Evolutionary conservation across 768 basidiomycete species (phyloP).

Genomic region (Myochromella boudieri): DNA sequence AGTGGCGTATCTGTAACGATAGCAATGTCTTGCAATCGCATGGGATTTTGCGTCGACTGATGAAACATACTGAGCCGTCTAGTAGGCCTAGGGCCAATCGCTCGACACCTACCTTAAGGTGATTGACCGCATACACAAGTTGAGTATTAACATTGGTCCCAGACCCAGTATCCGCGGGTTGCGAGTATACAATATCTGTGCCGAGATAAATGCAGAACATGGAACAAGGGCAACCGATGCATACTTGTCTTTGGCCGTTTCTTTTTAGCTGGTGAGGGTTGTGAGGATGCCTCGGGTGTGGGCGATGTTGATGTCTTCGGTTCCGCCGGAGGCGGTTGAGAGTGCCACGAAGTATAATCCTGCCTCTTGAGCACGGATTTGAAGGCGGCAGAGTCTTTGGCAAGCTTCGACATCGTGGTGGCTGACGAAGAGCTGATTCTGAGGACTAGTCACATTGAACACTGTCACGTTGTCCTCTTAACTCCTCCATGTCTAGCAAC

Average conservation of each 20-base stretch:
- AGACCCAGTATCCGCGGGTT: slow-evolving; percentile 83
- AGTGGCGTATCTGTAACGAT: slow-evolving; percentile 78
- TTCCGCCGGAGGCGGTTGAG: slow-evolving; percentile 46
- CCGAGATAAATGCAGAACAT: slow-evolving; percentile 15
- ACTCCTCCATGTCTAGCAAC: slow-evolving; percentile 10
- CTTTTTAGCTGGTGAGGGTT: slow-evolving; percentile 46
- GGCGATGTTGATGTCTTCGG: slow-evolving; percentile 23
- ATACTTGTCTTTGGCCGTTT: slow-evolving; percentile 69
- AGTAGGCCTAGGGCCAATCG: too few relatives aligned
- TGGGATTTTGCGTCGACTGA: slow-evolving; percentile 71
- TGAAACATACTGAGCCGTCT: slow-evolving; percentile 3
- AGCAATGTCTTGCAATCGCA: slow-evolving; percentile 86
- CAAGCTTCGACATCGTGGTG: slow-evolving; percentile 61
- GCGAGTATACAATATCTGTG: slow-evolving; percentile 77
- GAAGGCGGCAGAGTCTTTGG: slow-evolving; percentile 72
- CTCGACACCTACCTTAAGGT: slow-evolving; percentile 66
- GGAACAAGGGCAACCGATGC: slow-evolving; percentile 23
- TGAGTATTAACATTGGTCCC: slow-evolving; percentile 86
- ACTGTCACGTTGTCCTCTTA: too few relatives aligned
- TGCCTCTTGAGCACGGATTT: slow-evolving; percentile 63
- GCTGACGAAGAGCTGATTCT: slow-evolving; percentile 4
- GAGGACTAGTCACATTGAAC: slow-evolving; percentile 10
- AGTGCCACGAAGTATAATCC: slow-evolving; percentile 77
- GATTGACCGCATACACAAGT: slow-evolving; percentile 79
- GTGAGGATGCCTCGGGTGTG: slow-evolving; percentile 21